Evolutionary conservation across 2,329 filamentous ascomycete genomes (phyloP), one percentile per base, ranked within the genome.

Genomic region (Ceratocystis huliohia): DNA sequence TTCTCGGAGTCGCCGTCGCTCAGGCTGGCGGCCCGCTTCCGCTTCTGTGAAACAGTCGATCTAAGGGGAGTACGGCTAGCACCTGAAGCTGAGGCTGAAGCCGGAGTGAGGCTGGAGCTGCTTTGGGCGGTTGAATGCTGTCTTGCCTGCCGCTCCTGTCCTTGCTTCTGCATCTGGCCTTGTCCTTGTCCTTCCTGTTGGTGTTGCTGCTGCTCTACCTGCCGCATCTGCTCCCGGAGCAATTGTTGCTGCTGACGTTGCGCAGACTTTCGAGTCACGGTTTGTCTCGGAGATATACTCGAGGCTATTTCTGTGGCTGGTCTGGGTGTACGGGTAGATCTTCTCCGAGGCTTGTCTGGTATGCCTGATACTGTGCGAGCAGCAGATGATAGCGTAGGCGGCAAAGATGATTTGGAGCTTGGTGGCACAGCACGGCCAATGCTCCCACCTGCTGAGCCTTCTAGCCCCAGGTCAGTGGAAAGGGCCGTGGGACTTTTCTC

Each of bases 31-130:
- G 28, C 53, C 15, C 48, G 65, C 61, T 65, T 66, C 6, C 46
- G 57, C 28, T 44, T 59, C 41, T n/a, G 65, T 45, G 61, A 30
- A n/a, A 20, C 53, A 13, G 41, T 20, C 30, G 61, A 63, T 46
- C 22, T 63, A 46, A 63, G 61, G 22, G 61, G 61, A 25, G 61
- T 48, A 5, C 61, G 61, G 41, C 61, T 20, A 33, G 61, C 15
- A 3, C 37, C 61, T 5, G 41, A 17, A 13, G 41, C 37, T 8
- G 61, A 25, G 8, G 53, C 61, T 5, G 41, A 4, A 13, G 41
- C 37, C 22, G 41, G 7, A n/a, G 28, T 33, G 15, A 17, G 28
- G 53, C 53, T 30, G 28, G 25, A 5, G 28, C 25, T 33, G 25
- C 13, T 2, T 48, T 63, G 61, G 20, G 17, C 22, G 8, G 28